Percentiles rank a stretch among this genome's conserved stretches.
Evolutionary conservation across 73 alveolate species (phyloP).

Genomic region (Effrenium voratum): DNA sequence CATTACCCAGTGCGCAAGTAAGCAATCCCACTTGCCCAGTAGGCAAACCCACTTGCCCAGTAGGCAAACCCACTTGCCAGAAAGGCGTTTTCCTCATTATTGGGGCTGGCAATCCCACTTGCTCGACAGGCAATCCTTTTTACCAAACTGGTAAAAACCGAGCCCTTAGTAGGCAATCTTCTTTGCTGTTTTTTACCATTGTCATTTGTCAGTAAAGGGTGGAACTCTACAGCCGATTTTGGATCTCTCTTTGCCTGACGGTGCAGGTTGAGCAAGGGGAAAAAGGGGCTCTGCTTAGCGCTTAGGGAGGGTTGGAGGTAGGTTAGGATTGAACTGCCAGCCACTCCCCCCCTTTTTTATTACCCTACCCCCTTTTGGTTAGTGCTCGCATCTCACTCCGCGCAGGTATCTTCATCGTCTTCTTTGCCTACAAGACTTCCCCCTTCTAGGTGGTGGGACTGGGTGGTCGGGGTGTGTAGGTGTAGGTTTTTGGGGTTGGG

Average conservation of each 20-base stretch:
- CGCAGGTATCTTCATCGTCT: neutral
- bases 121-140: neutral
- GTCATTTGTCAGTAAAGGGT: too few species aligned
- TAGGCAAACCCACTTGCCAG: too few species aligned
- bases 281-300: neutral
- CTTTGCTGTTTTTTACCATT: too few species aligned
- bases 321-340: neutral
- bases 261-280: conserved; percentile 27
- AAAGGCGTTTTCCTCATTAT: neutral
- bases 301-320: neutral
- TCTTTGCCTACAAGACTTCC: neutral
- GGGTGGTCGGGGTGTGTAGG: too few species aligned
- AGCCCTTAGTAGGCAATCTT: too few species aligned
- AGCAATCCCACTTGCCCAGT: conserved; percentile 5
- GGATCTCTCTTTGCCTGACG: neutral
- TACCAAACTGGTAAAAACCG: neutral
- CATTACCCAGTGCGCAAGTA: conserved; percentile 20
- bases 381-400: neutral
- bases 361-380: too few species aligned
- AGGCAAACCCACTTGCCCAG: conserved; percentile 30
- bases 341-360: neutral
- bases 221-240: conserved; percentile 9
- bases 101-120: conserved; percentile 8
- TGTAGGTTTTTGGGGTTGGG: too few species aligned
- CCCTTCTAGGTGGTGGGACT: too few species aligned